phyloP scores from a whole-genome alignment of 192 early-diverging fungal genomes.

The Coemansia sp. region DNA sequence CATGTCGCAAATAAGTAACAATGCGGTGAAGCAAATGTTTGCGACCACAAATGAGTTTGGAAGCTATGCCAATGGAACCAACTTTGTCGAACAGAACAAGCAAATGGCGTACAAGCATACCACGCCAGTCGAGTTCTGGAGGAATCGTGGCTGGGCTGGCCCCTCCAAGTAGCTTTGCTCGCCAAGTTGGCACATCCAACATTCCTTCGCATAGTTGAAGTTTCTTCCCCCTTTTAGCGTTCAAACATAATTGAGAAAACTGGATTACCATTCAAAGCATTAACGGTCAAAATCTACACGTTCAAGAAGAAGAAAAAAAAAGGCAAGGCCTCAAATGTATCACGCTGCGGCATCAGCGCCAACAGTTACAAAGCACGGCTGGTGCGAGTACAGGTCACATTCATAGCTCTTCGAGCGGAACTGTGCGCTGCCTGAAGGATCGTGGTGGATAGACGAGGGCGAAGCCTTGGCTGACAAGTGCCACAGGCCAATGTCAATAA shows the following conservation, averaged over 20 bases:
- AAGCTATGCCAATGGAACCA: slow-evolving; percentile 17
- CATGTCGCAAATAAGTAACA: background rate
- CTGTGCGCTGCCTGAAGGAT: background rate
- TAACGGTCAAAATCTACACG: too few species aligned
- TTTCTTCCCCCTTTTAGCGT: too few species aligned
- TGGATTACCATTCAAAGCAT: too few species aligned
- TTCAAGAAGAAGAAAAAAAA: too few species aligned
- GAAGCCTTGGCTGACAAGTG: slow-evolving; percentile 24
- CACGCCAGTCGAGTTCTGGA: slow-evolving; percentile 34
- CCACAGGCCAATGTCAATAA: slow-evolving; percentile 45
- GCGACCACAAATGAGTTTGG: slow-evolving; percentile 32
- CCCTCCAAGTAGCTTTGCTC: background rate
- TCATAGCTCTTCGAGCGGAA: slow-evolving; percentile 23
- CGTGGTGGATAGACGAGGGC: background rate
- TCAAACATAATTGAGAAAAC: too few species aligned
- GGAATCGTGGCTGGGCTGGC: slow-evolving; percentile 56
- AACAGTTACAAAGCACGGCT: slow-evolving; percentile 32
- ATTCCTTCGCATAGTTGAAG: too few species aligned
- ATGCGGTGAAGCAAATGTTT: slow-evolving; percentile 35
- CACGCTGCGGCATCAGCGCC: background rate
- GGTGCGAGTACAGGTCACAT: slow-evolving; percentile 25
- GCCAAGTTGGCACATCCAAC: background rate
- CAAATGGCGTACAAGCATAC: slow-evolving; percentile 20
- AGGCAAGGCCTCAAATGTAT: background rate
- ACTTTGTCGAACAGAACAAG: slow-evolving; percentile 24